A percentile compares a stretch with the other conserved stretches of the same genome.
These are phyloP conservation scores for Alternaria brassicicola DNA, from an alignment of 2,329 filamentous ascomycete species.

Conservation along the genomic window DNA sequence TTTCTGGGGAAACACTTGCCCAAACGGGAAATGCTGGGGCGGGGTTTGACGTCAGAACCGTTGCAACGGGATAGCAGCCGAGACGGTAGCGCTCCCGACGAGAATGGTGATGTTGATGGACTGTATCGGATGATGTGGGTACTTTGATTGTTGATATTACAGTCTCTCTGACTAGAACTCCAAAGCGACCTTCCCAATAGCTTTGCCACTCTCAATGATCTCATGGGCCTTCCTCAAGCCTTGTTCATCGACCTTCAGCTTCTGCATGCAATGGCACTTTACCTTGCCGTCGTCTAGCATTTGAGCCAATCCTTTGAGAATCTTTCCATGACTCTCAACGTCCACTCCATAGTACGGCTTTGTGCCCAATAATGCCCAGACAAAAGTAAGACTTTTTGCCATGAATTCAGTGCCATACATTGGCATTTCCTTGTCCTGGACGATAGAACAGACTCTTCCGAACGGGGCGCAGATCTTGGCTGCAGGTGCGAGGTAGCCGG, in stretches of 20 bases:
- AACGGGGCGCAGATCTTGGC: constrained; percentile 6
- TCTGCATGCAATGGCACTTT: constrained; percentile 9
- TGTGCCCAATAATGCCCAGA: constrained; percentile 6
- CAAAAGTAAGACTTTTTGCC: constrained; percentile 11
- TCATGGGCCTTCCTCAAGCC: constrained; percentile 11
- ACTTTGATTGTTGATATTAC: background rate
- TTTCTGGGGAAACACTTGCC: constrained; percentile 7
- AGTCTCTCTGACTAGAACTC: background rate
- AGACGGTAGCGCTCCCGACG: background rate
- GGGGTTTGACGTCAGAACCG: constrained; percentile 14
- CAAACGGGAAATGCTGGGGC: constrained; percentile 1
- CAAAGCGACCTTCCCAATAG: constrained; percentile 5
- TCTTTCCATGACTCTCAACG: constrained; percentile 3
- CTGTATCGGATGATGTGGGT: background rate
- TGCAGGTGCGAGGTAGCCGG: constrained; percentile 4
- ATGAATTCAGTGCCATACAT: constrained; percentile 15
- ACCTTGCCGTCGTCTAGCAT: constrained; percentile 1
- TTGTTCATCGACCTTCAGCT: constrained; percentile 4
- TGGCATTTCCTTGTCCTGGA: constrained; percentile 11
- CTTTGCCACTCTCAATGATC: constrained; percentile 4
- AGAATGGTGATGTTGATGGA: background rate
- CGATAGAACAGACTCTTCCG: constrained; percentile 9
- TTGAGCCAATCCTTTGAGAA: background rate
- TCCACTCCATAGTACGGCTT: constrained; percentile 11
- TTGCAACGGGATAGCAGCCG: background rate